Evolutionary conservation across 164 flowering plant species (phyloP).

Genomic region (Buxus sempervirens): DNA sequence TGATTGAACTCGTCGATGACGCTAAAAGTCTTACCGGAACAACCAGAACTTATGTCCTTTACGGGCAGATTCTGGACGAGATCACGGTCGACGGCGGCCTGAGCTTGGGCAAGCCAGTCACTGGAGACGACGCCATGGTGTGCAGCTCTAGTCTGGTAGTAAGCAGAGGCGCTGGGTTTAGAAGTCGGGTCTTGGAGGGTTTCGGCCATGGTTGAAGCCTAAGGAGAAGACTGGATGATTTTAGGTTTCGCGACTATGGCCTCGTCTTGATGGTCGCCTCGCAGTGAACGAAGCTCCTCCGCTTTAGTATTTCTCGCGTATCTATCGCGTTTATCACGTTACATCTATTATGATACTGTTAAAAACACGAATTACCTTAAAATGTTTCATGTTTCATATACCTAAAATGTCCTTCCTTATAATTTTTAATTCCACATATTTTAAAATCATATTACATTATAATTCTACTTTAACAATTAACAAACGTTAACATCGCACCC

Average conservation of each 20-base stretch:
- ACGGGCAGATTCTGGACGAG: slow-evolving; percentile 9
- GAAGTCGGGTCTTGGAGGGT: slow-evolving; percentile 48
- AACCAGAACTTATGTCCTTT: slow-evolving; percentile 1
- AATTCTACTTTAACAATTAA: no score
- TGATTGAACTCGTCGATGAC: slow-evolving; percentile 89
- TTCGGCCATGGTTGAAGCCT: slow-evolving; percentile 39
- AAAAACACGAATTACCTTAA: no score
- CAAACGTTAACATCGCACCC: no score
- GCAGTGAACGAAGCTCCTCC: slow-evolving; percentile 89
- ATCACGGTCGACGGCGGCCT: slow-evolving; percentile 60
- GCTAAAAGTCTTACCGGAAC: slow-evolving; percentile 38
- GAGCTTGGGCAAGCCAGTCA: slow-evolving; percentile 97
- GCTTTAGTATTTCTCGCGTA: slow-evolving; percentile 38
- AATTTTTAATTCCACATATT: no score
- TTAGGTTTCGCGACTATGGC: slow-evolving; percentile 8
- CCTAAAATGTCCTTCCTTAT: no score
- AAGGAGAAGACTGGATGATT: slow-evolving; percentile 15
- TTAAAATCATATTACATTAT: no score
- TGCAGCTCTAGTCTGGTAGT: slow-evolving; percentile 87
- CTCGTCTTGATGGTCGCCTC: slow-evolving; percentile 16
- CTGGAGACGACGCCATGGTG: slow-evolving; percentile 88
- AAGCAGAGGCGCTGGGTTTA: slow-evolving; percentile 56
- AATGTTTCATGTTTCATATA: no score
- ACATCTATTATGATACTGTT: no score
- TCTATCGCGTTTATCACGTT: neutral